phyloP scores from a whole-genome alignment of 768 basidiomycete genomes.

The Lyophyllum decastes region DNA sequence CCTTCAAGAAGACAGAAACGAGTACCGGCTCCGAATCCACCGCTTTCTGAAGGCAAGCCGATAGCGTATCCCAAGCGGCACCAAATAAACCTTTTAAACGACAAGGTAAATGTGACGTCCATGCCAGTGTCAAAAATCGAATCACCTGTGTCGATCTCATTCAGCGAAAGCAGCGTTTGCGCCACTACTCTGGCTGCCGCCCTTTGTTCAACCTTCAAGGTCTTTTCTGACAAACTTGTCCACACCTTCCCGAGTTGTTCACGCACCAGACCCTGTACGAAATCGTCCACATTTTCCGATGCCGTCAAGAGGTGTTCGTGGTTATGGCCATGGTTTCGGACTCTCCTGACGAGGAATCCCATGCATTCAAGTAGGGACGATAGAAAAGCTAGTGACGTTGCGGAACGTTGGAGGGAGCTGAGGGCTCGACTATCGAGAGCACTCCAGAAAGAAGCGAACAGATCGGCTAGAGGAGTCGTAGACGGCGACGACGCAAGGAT shows the following conservation, averaged over 20 bases:
- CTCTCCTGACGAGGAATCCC: slow-evolving; percentile 53
- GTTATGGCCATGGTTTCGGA: slow-evolving; percentile 25
- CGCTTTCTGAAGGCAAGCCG: slow-evolving; percentile 26
- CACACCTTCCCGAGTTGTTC: slow-evolving; percentile 50
- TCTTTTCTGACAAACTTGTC: slow-evolving; percentile 43
- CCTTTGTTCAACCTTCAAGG: slow-evolving; percentile 47
- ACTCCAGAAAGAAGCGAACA: slow-evolving; percentile 83
- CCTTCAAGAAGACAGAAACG: slow-evolving; percentile 47
- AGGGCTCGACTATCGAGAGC: slow-evolving; percentile 72
- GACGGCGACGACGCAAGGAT: slow-evolving; percentile 28
- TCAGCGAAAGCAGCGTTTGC: slow-evolving; percentile 39
- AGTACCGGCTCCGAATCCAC: slow-evolving; percentile 28
- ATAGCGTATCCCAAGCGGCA: slow-evolving; percentile 48
- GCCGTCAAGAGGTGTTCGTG: neutral
- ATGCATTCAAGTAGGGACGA: slow-evolving; percentile 71
- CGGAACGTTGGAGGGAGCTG: slow-evolving; percentile 52
- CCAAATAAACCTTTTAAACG: slow-evolving; percentile 43
- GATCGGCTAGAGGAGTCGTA: slow-evolving; percentile 37
- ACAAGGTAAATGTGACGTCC: neutral
- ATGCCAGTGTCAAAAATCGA: neutral
- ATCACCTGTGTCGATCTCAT: slow-evolving; percentile 27
- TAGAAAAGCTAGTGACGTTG: slow-evolving; percentile 64
- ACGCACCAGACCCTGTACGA: slow-evolving; percentile 33
- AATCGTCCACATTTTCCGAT: slow-evolving; percentile 4
- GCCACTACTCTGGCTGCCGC: slow-evolving; percentile 46